Percentiles rank a stretch among this genome's conserved stretches.
These are phyloP conservation scores for Phoma sp. DNA, from an alignment of 2,329 filamentous ascomycete genomes.

Conservation along the genomic window DNA sequence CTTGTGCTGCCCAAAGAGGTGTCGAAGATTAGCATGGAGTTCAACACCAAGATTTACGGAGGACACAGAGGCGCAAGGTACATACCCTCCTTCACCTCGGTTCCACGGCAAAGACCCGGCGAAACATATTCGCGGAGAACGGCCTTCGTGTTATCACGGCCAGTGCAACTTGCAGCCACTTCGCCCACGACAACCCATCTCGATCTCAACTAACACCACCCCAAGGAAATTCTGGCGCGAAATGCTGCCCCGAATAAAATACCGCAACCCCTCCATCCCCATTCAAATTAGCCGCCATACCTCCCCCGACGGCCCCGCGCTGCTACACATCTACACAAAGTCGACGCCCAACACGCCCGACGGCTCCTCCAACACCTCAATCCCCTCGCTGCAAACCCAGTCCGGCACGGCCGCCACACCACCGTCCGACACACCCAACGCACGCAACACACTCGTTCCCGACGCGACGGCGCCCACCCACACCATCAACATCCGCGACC, in stretches of 20 bases:
- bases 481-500: slow-evolving; percentile 66
- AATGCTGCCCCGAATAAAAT: slow-evolving; percentile 87
- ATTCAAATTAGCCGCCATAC: slow-evolving; percentile 80
- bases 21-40: slow-evolving; percentile 77
- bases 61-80: slow-evolving; percentile 80
- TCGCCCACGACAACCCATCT: background rate
- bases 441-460: slow-evolving; percentile 35
- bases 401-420: slow-evolving; percentile 16
- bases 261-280: slow-evolving; percentile 84
- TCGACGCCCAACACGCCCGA: slow-evolving; percentile 16
- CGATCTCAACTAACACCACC: background rate
- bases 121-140: too few relatives aligned
- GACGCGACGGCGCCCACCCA: slow-evolving; percentile 49
- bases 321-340: slow-evolving; percentile 42
- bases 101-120: too few relatives aligned
- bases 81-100: slow-evolving; percentile 24
- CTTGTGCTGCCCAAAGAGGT: slow-evolving; percentile 80
- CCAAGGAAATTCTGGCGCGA: slow-evolving; percentile 86
- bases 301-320: slow-evolving; percentile 49
- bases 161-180: background rate
- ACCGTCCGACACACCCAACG: slow-evolving; percentile 29
- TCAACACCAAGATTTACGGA: slow-evolving; percentile 66
- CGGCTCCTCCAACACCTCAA: slow-evolving; percentile 15
- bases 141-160: background rate
- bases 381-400: slow-evolving; percentile 27